These are phyloP conservation scores for Puccinellia tenuiflora DNA, from an alignment of 176 grass and related monocot genomes.

Conservation along the genomic window DNA sequence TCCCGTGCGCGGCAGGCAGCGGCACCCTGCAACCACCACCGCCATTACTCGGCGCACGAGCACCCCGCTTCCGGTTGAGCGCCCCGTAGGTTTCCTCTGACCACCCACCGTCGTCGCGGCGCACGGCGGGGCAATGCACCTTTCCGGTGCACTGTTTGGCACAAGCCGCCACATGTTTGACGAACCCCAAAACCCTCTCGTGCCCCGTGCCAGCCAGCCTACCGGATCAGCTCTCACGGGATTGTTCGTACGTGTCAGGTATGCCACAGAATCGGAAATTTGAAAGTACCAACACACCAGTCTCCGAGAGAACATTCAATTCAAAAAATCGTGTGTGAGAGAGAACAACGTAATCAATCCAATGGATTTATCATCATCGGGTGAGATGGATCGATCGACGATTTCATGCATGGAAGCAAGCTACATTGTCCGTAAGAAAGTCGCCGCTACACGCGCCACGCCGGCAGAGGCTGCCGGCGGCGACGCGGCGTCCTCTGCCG, in stretches of 20 bases:
- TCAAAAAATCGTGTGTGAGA: not conserved
- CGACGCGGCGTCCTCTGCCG: not conserved
- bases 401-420: not conserved
- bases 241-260: not conserved
- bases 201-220: not conserved
- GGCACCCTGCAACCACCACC: slow-evolving; percentile 20
- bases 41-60: slow-evolving; percentile 32
- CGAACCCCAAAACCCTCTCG: not conserved
- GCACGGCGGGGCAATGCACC: not conserved
- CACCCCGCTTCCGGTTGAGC: not conserved
- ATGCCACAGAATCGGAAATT: not conserved
- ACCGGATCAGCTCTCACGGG: not conserved
- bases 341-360: not conserved
- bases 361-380: not conserved
- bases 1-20: slow-evolving; percentile 9
- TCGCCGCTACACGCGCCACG: slow-evolving; percentile 27
- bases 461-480: not conserved
- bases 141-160: not conserved
- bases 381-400: not conserved
- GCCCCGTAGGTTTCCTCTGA: not conserved
- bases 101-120: not conserved
- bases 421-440: not conserved
- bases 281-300: not conserved
- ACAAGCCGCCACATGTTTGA: slow-evolving; percentile 11
- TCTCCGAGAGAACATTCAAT: not conserved